phyloP scores from a whole-genome alignment of 306 rosid genomes.

The Canavalia ensiformis region DNA sequence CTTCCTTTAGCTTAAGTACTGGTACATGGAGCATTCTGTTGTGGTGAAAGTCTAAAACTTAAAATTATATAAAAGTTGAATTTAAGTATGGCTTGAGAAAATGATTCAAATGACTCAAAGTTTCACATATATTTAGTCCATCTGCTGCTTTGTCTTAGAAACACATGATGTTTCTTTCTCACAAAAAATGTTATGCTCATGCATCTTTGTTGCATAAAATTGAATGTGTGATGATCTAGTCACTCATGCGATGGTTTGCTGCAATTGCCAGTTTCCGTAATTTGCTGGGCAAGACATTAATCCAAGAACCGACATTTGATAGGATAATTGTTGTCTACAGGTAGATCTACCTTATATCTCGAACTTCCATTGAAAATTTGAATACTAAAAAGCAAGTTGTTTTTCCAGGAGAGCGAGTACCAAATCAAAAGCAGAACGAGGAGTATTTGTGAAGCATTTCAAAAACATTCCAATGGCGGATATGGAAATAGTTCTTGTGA shows the following conservation, averaged over 20 bases:
- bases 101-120: conserved; percentile 6
- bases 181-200: conserved; percentile 12
- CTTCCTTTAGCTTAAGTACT: conserved; percentile 38
- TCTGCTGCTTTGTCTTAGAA: conserved; percentile 20
- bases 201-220: conserved; percentile 34
- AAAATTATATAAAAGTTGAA: neutral
- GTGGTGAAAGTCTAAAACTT: conserved; percentile 21
- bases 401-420: conserved; percentile 72
- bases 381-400: conserved; percentile 52
- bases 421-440: conserved; percentile 66
- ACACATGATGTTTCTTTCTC: conserved; percentile 32
- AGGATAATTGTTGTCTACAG: conserved; percentile 93
- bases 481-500: conserved; percentile 97
- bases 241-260: conserved; percentile 44
- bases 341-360: conserved; percentile 54
- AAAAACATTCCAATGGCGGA: conserved; percentile 98
- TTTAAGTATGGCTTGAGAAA: neutral
- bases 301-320: conserved; percentile 98
- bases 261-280: conserved; percentile 62
- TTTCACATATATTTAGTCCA: conserved; percentile 32
- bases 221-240: conserved; percentile 19
- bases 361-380: conserved; percentile 40
- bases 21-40: neutral
- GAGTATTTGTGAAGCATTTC: conserved; percentile 94
- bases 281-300: conserved; percentile 73